phyloP scores from a whole-genome alignment of 805 yeast species.

The Pichia californica region DNA sequence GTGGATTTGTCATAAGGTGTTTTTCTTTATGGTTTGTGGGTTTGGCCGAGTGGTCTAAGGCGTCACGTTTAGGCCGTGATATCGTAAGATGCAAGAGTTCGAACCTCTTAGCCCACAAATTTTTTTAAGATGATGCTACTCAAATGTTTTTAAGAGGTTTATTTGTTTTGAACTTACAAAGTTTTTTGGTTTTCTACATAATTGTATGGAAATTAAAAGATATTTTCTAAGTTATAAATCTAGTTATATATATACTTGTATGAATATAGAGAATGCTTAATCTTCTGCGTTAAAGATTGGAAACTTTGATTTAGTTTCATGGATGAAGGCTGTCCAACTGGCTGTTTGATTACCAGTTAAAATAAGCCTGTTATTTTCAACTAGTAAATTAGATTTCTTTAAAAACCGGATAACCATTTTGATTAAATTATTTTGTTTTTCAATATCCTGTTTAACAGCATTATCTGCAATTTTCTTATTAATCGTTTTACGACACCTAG shows the following conservation, averaged over 20 bases:
- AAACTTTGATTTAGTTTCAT: conserved; percentile 15
- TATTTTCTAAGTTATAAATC: too few species aligned
- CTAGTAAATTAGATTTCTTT: conserved; percentile 19
- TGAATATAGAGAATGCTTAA: conserved; percentile 3
- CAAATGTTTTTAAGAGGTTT: too few species aligned
- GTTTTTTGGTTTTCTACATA: too few species aligned
- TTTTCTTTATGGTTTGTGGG: conserved; percentile 12
- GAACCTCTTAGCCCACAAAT: conserved; percentile 25
- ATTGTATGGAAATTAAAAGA: too few species aligned
- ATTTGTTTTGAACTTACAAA: too few species aligned
- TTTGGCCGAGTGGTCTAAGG: conserved; percentile 28
- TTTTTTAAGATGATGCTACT: not conserved
- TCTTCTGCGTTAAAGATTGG: conserved; percentile 21
- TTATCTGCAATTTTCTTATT: conserved; percentile 47
- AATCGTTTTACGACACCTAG: conserved; percentile 36
- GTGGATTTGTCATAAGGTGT: not conserved
- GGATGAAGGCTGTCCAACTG: conserved; percentile 21
- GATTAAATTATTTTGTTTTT: conserved; percentile 42
- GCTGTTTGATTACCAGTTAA: conserved; percentile 16
- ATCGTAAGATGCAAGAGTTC: conserved; percentile 25
- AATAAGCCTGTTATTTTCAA: conserved; percentile 17
- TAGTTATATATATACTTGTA: too few species aligned
- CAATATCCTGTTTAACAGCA: conserved; percentile 64
- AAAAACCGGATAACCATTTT: conserved; percentile 28
- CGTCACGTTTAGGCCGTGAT: conserved; percentile 27